These are phyloP conservation scores for Camellia japonica DNA, from an alignment of 148 eudicot species.

Conservation along the genomic window DNA sequence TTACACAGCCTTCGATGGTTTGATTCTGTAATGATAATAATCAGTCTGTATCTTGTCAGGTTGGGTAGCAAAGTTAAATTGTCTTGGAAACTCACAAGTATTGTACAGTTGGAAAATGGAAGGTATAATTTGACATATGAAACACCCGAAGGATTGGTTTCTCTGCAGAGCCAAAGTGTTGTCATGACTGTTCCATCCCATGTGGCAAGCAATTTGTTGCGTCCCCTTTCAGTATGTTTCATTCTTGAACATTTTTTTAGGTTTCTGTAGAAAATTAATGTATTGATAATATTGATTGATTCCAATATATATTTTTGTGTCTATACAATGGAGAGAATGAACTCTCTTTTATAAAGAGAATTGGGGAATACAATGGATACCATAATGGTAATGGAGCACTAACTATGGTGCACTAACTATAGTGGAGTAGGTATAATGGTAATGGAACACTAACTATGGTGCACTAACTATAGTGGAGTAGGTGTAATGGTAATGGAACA, in stretches of 20 bases:
- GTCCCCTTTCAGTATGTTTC: constrained; percentile 67
- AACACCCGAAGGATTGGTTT: constrained; percentile 63
- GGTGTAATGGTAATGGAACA: no score
- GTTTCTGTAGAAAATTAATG: no score
- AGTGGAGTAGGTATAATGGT: no score
- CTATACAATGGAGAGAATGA: no score
- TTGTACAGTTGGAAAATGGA: constrained; percentile 46
- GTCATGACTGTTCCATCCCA: constrained; percentile 81
- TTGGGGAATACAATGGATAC: no score
- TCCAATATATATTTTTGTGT: no score
- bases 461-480: no score
- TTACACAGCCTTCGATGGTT: neutral
- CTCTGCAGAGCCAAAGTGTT: constrained; percentile 55
- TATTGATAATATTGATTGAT: no score
- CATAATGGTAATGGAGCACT: no score
- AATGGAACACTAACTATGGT: no score
- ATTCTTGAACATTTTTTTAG: neutral
- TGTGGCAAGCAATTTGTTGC: constrained; percentile 61
- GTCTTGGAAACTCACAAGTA: constrained; percentile 71
- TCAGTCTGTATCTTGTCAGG: constrained; percentile 30
- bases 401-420: no score
- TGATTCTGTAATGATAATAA: neutral
- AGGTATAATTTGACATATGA: constrained; percentile 63
- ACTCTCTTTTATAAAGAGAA: no score
- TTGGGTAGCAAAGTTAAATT: constrained; percentile 69